A percentile compares a stretch with the other conserved stretches of the same genome.
Evolutionary conservation across 768 basidiomycete species (phyloP).

Genomic region (Trametes villosa): DNA sequence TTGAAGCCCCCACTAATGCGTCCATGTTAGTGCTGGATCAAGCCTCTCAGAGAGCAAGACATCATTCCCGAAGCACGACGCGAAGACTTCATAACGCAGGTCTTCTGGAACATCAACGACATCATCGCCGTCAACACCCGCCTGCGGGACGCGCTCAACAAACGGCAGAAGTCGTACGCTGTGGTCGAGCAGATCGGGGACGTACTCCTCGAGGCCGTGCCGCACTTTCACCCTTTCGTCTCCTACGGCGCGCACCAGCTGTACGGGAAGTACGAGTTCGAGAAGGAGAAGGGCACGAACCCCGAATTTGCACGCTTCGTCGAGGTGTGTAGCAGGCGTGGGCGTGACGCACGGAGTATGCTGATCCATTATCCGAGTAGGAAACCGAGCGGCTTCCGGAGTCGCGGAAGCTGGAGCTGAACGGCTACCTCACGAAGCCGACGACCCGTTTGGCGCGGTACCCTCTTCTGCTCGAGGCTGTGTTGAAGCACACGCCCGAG

Average conservation of each 20-base stretch:
- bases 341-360: background rate
- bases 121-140: slow-evolving; percentile 90
- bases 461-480: slow-evolving; percentile 89
- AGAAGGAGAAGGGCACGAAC: slow-evolving; percentile 96
- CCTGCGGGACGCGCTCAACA: slow-evolving; percentile 91
- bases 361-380: slow-evolving; percentile 45
- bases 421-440: slow-evolving; percentile 97
- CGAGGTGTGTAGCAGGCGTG: slow-evolving; percentile 64
- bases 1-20: background rate
- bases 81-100: slow-evolving; percentile 87
- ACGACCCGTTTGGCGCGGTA: slow-evolving; percentile 98
- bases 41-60: slow-evolving; percentile 74
- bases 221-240: slow-evolving; percentile 91
- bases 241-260: slow-evolving; percentile 95
- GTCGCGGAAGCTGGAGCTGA: slow-evolving; percentile 94
- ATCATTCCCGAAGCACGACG: slow-evolving; percentile 78
- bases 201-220: slow-evolving; percentile 84
- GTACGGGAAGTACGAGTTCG: slow-evolving; percentile 98
- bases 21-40: slow-evolving; percentile 77
- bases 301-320: slow-evolving; percentile 93
- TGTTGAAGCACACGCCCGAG: slow-evolving; percentile 89
- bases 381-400: slow-evolving; percentile 90
- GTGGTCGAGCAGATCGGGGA: slow-evolving; percentile 93
- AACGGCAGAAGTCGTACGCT: slow-evolving; percentile 93
- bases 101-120: slow-evolving; percentile 97